phyloP scores from a whole-genome alignment of 2,329 filamentous ascomycete species.

The Fusarium sp. region DNA sequence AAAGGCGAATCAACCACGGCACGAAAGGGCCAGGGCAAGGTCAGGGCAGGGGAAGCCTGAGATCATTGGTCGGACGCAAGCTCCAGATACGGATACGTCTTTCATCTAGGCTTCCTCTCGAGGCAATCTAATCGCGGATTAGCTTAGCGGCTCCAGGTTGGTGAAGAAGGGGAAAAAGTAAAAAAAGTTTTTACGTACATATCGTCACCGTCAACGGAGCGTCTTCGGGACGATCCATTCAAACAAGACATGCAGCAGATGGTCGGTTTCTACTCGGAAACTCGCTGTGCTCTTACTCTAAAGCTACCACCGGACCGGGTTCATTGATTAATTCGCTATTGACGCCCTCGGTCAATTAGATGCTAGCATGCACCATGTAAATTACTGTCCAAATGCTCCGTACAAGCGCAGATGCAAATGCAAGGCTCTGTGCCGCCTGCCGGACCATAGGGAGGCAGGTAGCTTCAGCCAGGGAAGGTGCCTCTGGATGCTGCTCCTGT shows the following conservation, averaged over 20 bases:
- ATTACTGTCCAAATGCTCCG: slow-evolving; percentile 15
- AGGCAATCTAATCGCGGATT: background rate
- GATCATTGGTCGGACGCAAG: slow-evolving; percentile 24
- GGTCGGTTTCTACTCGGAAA: slow-evolving; percentile 31
- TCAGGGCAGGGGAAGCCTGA: slow-evolving; percentile 22
- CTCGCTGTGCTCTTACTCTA: slow-evolving; percentile 20
- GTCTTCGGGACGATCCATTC: slow-evolving; percentile 26
- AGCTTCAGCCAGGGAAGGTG: background rate
- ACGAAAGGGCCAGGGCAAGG: slow-evolving; percentile 21
- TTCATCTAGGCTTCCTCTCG: slow-evolving; percentile 4
- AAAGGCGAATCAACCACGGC: slow-evolving; percentile 26
- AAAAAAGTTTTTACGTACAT: slow-evolving; percentile 11
- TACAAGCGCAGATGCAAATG: slow-evolving; percentile 21
- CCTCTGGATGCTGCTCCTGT: slow-evolving; percentile 2
- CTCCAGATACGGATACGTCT: slow-evolving; percentile 22
- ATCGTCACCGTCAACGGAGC: slow-evolving; percentile 32
- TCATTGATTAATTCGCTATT: slow-evolving; percentile 12
- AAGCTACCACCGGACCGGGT: slow-evolving; percentile 18
- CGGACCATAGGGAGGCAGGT: background rate
- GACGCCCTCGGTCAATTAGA: background rate
- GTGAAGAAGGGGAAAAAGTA: slow-evolving; percentile 21
- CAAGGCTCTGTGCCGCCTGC: slow-evolving; percentile 19
- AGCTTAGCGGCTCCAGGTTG: slow-evolving; percentile 17
- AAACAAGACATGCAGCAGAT: slow-evolving; percentile 16
- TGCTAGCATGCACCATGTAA: slow-evolving; percentile 1